These are phyloP conservation scores for Keithomyces neogunnii DNA, from an alignment of 2,329 filamentous ascomycete genomes.

Conservation along the genomic window DNA sequence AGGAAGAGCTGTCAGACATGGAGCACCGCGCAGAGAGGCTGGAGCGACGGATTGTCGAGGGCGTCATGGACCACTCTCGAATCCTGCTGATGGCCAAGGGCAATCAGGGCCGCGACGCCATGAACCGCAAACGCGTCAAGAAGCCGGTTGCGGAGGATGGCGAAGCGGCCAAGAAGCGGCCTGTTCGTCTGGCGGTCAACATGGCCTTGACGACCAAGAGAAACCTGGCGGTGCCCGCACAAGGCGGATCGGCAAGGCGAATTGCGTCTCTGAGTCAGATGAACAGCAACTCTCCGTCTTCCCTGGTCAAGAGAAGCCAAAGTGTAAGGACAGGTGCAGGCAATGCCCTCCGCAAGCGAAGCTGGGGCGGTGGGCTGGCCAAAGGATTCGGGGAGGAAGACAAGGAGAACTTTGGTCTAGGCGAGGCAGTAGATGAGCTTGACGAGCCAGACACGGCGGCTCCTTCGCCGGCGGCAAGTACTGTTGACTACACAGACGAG, in stretches of 20 bases:
- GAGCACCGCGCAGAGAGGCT: constrained; percentile 80
- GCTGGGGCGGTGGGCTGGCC: constrained; percentile 50
- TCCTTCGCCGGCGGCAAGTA: constrained; percentile 7
- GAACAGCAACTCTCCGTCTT: constrained; percentile 59
- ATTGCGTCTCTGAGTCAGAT: constrained; percentile 92
- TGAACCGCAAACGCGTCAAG: constrained; percentile 50
- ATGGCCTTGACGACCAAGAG: constrained; percentile 47
- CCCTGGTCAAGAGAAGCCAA: constrained; percentile 66
- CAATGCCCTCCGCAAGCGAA: constrained; percentile 53
- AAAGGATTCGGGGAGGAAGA: constrained; percentile 46
- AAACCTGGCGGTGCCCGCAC: constrained; percentile 35
- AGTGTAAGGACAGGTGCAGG: constrained; percentile 58
- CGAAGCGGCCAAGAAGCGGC: constrained; percentile 11
- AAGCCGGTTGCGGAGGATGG: constrained; percentile 23
- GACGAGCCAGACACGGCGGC: constrained; percentile 22
- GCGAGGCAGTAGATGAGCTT: constrained; percentile 55
- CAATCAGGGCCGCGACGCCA: constrained; percentile 41
- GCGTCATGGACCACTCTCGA: constrained; percentile 92
- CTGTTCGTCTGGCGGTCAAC: constrained; percentile 31
- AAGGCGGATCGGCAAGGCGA: constrained; percentile 56
- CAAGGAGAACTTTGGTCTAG: constrained; percentile 55
- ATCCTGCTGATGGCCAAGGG: constrained; percentile 73
- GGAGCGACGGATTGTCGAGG: constrained; percentile 87
- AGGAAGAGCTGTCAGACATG: constrained; percentile 87
- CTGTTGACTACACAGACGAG: constrained; percentile 5